Evolutionary conservation across 768 basidiomycete species (phyloP).

Genomic region (Suillus sp.): DNA sequence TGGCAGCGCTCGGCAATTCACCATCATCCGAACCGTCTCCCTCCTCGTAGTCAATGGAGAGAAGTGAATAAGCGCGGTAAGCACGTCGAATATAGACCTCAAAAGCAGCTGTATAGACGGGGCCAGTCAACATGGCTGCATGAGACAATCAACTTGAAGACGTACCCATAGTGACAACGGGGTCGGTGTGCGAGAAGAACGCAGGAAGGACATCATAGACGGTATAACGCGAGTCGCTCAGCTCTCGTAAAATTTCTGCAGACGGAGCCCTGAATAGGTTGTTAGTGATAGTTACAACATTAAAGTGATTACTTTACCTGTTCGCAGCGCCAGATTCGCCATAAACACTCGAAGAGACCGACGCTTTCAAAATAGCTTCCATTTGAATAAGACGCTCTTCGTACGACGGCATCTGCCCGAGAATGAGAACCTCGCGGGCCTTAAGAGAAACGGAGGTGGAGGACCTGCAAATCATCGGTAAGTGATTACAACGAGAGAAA

Average conservation of each 20-base stretch:
- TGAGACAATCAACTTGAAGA: conserved; percentile 12
- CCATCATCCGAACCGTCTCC: conserved; percentile 85
- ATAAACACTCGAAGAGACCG: conserved; percentile 86
- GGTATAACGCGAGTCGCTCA: conserved; percentile 94
- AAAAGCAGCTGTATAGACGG: conserved; percentile 66
- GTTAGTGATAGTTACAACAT: conserved; percentile 11
- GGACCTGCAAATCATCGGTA: conserved; percentile 50
- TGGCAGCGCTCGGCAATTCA: conserved; percentile 76
- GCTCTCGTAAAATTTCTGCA: conserved; percentile 83
- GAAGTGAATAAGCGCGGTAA: conserved; percentile 89
- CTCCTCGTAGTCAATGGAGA: conserved; percentile 94
- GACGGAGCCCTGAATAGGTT: conserved; percentile 66
- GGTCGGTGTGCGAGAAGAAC: conserved; percentile 89
- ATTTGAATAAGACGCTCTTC: conserved; percentile 94
- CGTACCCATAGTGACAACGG: conserved; percentile 81
- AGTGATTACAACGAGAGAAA: conserved; percentile 8
- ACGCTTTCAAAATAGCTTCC: conserved; percentile 88
- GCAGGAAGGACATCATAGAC: conserved; percentile 96
- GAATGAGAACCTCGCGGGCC: conserved; percentile 95
- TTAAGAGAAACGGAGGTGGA: conserved; percentile 92
- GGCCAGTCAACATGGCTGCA: background rate
- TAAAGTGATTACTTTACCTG: conserved; percentile 43
- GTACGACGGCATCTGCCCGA: conserved; percentile 95
- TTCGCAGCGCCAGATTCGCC: conserved; percentile 74
- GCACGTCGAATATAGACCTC: conserved; percentile 96